Conservation (phyloP, 2,329 filamentous ascomycete genomes). For the Dendrostoma leiphaemia region DNA sequence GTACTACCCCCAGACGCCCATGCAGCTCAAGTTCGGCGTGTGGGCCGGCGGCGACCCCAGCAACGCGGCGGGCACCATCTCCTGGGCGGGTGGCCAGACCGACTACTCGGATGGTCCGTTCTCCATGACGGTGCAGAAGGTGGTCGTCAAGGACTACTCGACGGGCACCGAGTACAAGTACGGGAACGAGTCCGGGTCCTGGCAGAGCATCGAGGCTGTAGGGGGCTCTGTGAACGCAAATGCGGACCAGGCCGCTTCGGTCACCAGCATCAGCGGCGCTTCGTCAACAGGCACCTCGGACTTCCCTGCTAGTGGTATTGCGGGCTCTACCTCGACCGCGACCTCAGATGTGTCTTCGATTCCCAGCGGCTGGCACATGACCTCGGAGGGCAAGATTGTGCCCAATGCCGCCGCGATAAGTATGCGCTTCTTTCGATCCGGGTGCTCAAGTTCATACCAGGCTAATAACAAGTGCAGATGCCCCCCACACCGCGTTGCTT, state of each 20-base stretch:
- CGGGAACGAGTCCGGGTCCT: constrained; percentile 72
- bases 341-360: constrained; percentile 52
- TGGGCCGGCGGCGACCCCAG: constrained; percentile 88
- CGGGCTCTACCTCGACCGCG: constrained; percentile 50
- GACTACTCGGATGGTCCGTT: constrained; percentile 83
- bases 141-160: constrained; percentile 86
- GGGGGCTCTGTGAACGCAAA: constrained; percentile 75
- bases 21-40: constrained; percentile 87
- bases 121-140: constrained; percentile 75
- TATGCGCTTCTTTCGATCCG: constrained; percentile 18
- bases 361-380: constrained; percentile 80
- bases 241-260: constrained; percentile 52
- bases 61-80: constrained; percentile 79
- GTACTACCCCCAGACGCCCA: constrained; percentile 93
- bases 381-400: constrained; percentile 73
- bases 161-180: constrained; percentile 86
- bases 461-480: constrained; percentile 23
- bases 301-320: constrained; percentile 70
- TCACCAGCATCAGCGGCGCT: constrained; percentile 58
- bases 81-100: constrained; percentile 84
- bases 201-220: constrained; percentile 78
- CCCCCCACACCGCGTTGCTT: constrained; percentile 45
- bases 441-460: not conserved
- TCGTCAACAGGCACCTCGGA: constrained; percentile 63
- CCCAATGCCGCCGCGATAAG: constrained; percentile 65